Base-by-base conservation (phyloP, 2,329 filamentous ascomycete species). In the Capronia americana region DNA sequence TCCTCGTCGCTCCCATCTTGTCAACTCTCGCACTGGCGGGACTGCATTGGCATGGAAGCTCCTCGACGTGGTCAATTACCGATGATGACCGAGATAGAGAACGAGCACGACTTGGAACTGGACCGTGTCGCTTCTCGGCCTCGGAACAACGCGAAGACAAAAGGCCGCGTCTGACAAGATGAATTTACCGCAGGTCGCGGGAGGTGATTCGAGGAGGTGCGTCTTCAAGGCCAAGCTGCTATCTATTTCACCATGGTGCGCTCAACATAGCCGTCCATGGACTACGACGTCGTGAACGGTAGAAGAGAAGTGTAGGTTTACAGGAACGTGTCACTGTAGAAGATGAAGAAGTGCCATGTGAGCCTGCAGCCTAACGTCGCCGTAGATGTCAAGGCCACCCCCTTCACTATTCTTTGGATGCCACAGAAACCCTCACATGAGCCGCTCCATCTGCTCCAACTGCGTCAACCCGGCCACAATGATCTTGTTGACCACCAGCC, bases 361-460 rank as follows among this genome's bases (percentile, higher is more conserved):
- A n/a, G 23, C 23, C 46, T 50, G 7, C 23, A n/a, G 46, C 46
- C 3, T 23, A 5, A 50, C 51, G 30, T 55, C 51, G 17, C 26
- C 24, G 26, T n/a, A 55, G 26, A 55, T 23, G 26, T 55, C 51
- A 10, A 55, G 20, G 2, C 51, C 51, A 17, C 30, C 51, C 51
- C 51, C 5, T 26, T 32, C 51, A 55, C 26, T 26, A 6, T 12
- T 55, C 26, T 32, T 55, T 11, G 51, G 51, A 30, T 55, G 51
- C 51, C 51, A 55, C 20, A 55, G 51, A 55, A 55, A 55, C 2
- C 51, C 24, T n/a, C 26, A 23, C 17, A 55, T 11, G 7, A 55
- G 14, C 26, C 1, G 20, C 5, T 24, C 20, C 51, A 55, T 55
- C 51, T 17, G 23, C n/a, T 10, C 51, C n/a, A 55, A 28, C 28